Conservation (phyloP, 768 basidiomycete genomes). For the Suillus hirtellus region DNA sequence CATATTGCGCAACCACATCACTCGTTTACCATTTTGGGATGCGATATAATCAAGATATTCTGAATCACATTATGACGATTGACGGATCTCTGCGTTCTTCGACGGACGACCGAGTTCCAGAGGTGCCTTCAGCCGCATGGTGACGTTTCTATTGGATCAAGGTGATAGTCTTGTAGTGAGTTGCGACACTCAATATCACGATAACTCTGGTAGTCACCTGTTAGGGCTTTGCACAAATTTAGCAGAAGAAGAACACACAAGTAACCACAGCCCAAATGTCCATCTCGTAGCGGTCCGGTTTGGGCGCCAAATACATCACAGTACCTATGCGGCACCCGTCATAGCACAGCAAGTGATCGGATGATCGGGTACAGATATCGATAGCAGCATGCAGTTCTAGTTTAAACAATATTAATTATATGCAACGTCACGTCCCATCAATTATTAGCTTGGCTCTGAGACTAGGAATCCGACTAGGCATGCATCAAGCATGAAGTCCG, state of each 20-base stretch:
- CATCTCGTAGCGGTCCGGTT: not conserved
- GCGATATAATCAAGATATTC: not conserved
- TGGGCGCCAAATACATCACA: not conserved
- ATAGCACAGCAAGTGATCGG: not conserved
- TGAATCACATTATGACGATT: not conserved
- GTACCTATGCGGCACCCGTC: not conserved
- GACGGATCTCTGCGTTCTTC: not conserved
- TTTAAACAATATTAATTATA: conserved; percentile 1
- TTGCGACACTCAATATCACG: not conserved
- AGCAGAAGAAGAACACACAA: conserved; percentile 3
- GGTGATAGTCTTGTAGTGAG: not conserved
- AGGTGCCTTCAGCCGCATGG: not conserved
- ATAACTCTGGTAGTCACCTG: not conserved
- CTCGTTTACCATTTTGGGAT: conserved; percentile 15
- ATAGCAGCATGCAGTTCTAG: conserved; percentile 1
- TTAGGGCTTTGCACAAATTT: not conserved
- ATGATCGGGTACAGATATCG: not conserved
- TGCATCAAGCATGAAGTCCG: conserved; percentile 92
- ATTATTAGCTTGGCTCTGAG: conserved; percentile 54
- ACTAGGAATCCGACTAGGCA: conserved; percentile 92
- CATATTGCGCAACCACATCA: conserved; percentile 24
- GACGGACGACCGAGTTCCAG: not conserved
- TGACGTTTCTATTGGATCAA: not conserved
- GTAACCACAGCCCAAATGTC: not conserved
- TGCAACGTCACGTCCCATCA: not conserved